These are phyloP conservation scores for Furcasterigmium furcatum DNA, from an alignment of 2,329 filamentous ascomycete species.

Conservation along the genomic window DNA sequence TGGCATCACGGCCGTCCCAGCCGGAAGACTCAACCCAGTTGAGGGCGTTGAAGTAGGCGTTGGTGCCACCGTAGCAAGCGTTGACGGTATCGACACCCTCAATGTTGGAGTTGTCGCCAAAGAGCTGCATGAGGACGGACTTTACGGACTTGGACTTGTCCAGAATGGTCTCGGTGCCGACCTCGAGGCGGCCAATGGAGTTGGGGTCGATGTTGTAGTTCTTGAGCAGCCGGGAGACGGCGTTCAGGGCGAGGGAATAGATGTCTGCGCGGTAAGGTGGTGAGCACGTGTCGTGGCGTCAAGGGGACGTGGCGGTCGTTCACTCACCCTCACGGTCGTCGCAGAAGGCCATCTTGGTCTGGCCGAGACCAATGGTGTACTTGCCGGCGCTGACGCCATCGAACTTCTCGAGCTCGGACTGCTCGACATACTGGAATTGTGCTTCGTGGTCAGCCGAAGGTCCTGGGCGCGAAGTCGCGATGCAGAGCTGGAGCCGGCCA, in stretches of 20 bases:
- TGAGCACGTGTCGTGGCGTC: conserved; percentile 10
- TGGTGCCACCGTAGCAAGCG: conserved; percentile 84
- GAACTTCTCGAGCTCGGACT: conserved; percentile 79
- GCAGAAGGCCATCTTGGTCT: conserved; percentile 91
- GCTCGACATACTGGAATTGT: conserved; percentile 71
- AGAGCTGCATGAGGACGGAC: conserved; percentile 83
- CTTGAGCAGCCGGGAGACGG: conserved; percentile 70
- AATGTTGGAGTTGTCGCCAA: conserved; percentile 78
- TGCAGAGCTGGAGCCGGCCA: background rate
- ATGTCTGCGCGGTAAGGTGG: conserved; percentile 57
- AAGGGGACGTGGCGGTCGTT: background rate
- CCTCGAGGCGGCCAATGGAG: conserved; percentile 76
- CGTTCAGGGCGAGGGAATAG: conserved; percentile 81
- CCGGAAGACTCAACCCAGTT: conserved; percentile 86
- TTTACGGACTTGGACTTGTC: conserved; percentile 93
- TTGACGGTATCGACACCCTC: conserved; percentile 83
- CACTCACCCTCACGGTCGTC: conserved; percentile 79
- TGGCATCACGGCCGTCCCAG: conserved; percentile 80
- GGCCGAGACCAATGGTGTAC: conserved; percentile 87
- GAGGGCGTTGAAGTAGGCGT: conserved; percentile 77
- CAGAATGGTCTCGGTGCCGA: conserved; percentile 80
- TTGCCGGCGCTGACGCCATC: conserved; percentile 80
- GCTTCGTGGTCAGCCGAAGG: conserved; percentile 10
- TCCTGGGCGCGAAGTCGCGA: conserved; percentile 13
- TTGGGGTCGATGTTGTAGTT: conserved; percentile 82